These are phyloP conservation scores for Mycena epipterygia DNA, from an alignment of 768 basidiomycete species.

Conservation along the genomic window DNA sequence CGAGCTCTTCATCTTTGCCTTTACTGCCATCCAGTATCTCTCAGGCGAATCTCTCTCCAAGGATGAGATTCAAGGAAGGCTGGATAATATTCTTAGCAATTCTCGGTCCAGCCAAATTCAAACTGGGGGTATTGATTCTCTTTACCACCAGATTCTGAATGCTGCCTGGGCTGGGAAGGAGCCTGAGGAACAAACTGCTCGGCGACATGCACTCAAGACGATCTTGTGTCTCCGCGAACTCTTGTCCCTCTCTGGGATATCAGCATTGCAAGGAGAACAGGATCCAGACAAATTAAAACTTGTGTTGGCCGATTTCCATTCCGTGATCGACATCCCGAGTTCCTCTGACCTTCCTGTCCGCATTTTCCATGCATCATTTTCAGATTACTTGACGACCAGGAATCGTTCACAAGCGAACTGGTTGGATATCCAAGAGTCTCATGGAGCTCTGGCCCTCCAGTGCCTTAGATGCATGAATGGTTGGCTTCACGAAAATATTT, in stretches of 20 bases:
- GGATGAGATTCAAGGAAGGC: background rate
- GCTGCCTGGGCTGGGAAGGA: background rate
- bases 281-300: background rate
- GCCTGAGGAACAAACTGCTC: background rate
- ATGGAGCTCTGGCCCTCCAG: background rate
- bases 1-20: background rate
- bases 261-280: background rate
- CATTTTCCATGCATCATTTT: constrained; percentile 13
- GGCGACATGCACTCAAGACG: background rate
- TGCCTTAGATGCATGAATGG: background rate
- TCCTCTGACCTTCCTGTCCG: background rate
- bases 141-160: background rate
- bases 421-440: background rate
- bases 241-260: background rate
- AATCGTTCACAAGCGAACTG: background rate
- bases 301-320: background rate
- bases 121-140: background rate
- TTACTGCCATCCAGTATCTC: background rate
- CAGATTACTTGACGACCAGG: background rate
- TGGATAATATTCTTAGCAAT: background rate
- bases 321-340: background rate
- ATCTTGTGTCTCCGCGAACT: constrained; percentile 8
- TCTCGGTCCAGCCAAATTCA: background rate
- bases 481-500: background rate
- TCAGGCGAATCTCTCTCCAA: background rate